Evolutionary conservation across 805 yeast species (phyloP).

Genomic region (Zygoascus tannicola): DNA sequence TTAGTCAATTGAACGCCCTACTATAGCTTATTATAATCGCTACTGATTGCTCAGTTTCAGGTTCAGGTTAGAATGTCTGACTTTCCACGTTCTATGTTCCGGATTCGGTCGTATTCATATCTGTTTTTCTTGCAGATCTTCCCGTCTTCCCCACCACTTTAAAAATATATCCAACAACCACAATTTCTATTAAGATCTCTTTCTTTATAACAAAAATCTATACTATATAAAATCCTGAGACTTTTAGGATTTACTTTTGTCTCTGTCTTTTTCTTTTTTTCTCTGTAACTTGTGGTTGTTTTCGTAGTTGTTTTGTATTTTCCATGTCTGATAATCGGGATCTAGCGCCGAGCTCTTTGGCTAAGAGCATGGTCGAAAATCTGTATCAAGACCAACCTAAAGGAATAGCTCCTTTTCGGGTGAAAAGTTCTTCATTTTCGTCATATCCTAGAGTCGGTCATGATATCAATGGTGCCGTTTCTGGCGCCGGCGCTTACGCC

Average conservation of each 20-base stretch:
- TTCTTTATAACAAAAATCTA: no score
- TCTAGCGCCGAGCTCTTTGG: background rate
- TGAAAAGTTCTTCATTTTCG: background rate
- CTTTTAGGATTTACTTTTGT: background rate
- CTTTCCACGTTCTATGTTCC: no score
- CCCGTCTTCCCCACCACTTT: no score
- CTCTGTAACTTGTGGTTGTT: background rate
- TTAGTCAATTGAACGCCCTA: no score
- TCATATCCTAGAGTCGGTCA: background rate
- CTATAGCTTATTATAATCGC: no score
- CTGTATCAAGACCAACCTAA: background rate
- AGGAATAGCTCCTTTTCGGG: background rate
- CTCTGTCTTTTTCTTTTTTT: background rate
- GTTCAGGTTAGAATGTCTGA: no score
- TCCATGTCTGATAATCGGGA: background rate
- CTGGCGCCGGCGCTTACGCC: background rate
- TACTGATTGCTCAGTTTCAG: no score
- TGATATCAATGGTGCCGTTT: background rate
- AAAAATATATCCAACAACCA: no score
- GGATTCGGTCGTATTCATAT: no score
- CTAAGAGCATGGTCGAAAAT: constrained; percentile 3
- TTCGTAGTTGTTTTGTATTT: background rate
- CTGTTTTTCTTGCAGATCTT: no score
- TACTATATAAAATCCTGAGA: no score
- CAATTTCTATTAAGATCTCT: no score